phyloP scores from a whole-genome alignment of 2,329 filamentous ascomycete genomes.

The Stemphylium beticola region DNA sequence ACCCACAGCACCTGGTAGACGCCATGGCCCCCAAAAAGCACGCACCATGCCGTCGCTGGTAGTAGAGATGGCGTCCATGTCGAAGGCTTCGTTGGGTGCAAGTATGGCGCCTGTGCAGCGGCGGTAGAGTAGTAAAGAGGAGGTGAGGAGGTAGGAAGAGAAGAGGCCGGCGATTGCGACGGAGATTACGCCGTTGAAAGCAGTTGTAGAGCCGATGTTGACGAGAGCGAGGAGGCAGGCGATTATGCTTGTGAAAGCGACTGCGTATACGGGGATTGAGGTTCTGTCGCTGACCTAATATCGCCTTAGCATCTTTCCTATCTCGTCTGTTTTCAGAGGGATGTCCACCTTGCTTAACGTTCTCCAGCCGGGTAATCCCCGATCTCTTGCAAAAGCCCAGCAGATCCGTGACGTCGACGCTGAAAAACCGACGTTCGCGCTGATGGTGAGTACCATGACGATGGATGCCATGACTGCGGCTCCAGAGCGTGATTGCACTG shows the following conservation, averaged over 20 bases:
- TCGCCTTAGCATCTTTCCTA: conserved; percentile 6
- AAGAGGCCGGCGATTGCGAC: conserved; percentile 36
- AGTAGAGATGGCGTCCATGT: neutral
- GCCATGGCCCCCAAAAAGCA: conserved; percentile 34
- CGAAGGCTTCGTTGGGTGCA: conserved; percentile 7
- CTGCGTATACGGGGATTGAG: conserved; percentile 44
- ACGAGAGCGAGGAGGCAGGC: conserved; percentile 55
- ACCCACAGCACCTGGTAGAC: conserved; percentile 23
- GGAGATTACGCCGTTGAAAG: conserved; percentile 39
- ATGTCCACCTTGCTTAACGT: conserved; percentile 19
- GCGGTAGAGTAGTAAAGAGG: conserved; percentile 32
- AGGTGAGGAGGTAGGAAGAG: conserved; percentile 33
- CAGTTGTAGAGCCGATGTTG: conserved; percentile 52
- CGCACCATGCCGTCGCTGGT: conserved; percentile 15
- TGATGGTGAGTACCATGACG: conserved; percentile 41
- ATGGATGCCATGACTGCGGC: conserved; percentile 54
- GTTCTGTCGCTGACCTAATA: conserved; percentile 28
- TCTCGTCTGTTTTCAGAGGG: neutral
- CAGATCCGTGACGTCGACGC: conserved; percentile 48
- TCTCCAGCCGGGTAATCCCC: conserved; percentile 48
- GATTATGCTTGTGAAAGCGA: conserved; percentile 40
- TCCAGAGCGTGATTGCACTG: conserved; percentile 35
- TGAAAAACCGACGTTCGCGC: conserved; percentile 43
- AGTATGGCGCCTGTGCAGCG: conserved; percentile 31
- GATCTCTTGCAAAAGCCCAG: conserved; percentile 52